Percentiles rank a stretch among this genome's conserved stretches.
These are phyloP conservation scores for Daedaleopsis sinensis DNA, from an alignment of 768 basidiomycete species.

Conservation along the genomic window DNA sequence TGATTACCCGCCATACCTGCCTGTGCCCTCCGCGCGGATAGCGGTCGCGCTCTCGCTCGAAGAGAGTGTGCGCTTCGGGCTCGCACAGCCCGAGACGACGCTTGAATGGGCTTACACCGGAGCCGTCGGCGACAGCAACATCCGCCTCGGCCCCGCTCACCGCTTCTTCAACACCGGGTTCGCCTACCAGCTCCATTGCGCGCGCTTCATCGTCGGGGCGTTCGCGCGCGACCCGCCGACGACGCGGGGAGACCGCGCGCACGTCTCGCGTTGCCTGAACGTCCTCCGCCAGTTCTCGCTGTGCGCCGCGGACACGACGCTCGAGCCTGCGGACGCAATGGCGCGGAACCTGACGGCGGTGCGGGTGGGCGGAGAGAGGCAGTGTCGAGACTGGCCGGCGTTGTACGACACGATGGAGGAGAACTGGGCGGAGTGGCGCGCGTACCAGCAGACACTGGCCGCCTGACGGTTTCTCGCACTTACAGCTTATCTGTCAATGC, in stretches of 20 bases:
- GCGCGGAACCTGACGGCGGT: constrained; percentile 6
- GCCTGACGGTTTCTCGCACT: neutral
- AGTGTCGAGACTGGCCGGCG: constrained; percentile 11
- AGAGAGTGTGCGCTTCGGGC: constrained; percentile 34
- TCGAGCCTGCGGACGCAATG: constrained; percentile 25
- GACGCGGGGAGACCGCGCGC: constrained; percentile 3
- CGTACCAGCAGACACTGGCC: constrained; percentile 2
- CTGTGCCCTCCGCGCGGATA: neutral
- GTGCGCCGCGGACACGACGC: constrained; percentile 35
- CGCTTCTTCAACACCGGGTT: constrained; percentile 32
- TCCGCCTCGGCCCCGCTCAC: constrained; percentile 30
- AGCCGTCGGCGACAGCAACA: constrained; percentile 25
- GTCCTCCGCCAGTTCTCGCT: constrained; percentile 35
- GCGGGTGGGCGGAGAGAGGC: constrained; percentile 2
- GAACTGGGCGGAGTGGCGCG: constrained; percentile 17
- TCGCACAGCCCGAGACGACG: constrained; percentile 26
- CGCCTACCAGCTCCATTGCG: constrained; percentile 29
- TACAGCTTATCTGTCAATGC: neutral
- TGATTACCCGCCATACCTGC: constrained; percentile 1
- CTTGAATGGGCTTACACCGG: constrained; percentile 35
- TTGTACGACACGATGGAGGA: constrained; percentile 15
- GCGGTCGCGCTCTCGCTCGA: constrained; percentile 19
- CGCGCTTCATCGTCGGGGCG: constrained; percentile 16
- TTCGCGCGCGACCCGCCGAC: constrained; percentile 3
- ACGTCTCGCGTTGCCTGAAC: constrained; percentile 35